Evolutionary conservation across 2,329 filamentous ascomycete species (phyloP).

Genomic region (Sporothrix sp.): DNA sequence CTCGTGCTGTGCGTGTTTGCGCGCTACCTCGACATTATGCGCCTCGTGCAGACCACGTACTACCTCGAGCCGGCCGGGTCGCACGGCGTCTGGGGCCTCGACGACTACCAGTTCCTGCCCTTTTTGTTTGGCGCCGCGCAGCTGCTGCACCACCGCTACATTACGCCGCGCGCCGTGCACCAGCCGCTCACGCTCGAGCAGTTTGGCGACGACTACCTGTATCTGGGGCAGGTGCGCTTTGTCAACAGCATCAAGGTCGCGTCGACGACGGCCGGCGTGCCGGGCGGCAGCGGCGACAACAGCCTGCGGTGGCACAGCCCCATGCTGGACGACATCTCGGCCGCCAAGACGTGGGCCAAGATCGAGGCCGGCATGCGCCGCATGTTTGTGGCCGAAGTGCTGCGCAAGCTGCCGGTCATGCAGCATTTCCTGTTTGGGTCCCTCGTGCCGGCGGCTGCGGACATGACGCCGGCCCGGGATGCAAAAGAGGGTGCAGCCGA

Average conservation of each 20-base stretch:
- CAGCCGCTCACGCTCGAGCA: conserved; percentile 82
- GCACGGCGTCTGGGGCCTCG: conserved; percentile 94
- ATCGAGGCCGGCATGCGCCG: conserved; percentile 90
- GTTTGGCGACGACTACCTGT: conserved; percentile 72
- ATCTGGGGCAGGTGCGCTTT: conserved; percentile 85
- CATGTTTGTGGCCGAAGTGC: conserved; percentile 91
- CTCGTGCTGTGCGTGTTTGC: conserved; percentile 71
- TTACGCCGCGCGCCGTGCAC: conserved; percentile 74
- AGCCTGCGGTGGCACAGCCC: conserved; percentile 93
- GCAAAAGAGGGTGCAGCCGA: conserved; percentile 36
- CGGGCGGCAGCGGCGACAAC: conserved; percentile 54
- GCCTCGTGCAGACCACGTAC: conserved; percentile 78
- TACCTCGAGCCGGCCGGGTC: conserved; percentile 96
- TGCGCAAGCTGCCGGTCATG: conserved; percentile 93
- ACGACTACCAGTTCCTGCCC: conserved; percentile 94
- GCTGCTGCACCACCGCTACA: conserved; percentile 71
- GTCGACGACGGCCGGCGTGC: background rate
- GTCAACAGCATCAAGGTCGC: conserved; percentile 78
- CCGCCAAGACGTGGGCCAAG: conserved; percentile 81
- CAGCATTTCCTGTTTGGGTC: conserved; percentile 95
- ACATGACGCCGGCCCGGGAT: conserved; percentile 58
- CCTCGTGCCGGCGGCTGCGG: conserved; percentile 67
- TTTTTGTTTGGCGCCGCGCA: conserved; percentile 93
- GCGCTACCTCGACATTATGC: conserved; percentile 79
- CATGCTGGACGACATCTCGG: conserved; percentile 96